These are phyloP conservation scores for Paramecium sonneborni DNA, from an alignment of 73 alveolate genomes.

Conservation along the genomic window DNA sequence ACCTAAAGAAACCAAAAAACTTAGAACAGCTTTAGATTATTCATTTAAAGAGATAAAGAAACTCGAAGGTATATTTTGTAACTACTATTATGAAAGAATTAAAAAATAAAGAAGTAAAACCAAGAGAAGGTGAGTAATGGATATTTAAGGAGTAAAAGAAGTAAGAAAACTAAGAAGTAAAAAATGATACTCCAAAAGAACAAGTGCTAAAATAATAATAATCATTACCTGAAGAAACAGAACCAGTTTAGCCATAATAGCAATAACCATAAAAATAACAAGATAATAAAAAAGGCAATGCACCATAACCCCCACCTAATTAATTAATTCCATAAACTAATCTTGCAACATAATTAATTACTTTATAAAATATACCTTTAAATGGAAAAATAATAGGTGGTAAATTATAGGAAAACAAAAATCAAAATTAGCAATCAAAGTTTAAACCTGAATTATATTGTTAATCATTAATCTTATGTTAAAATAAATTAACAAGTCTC, in stretches of 20 bases:
- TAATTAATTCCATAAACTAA: slow-evolving; percentile 12
- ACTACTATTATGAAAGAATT: not conserved
- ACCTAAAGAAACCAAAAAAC: slow-evolving; percentile 15
- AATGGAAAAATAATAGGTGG: slow-evolving; percentile 56
- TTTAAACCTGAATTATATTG: slow-evolving; percentile 27
- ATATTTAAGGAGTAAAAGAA: slow-evolving; percentile 26
- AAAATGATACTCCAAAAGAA: slow-evolving; percentile 6
- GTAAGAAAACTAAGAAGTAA: not conserved
- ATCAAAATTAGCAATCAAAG: not conserved
- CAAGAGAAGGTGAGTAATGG: slow-evolving; percentile 55
- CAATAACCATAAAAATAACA: not conserved
- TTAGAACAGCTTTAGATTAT: slow-evolving; percentile 43
- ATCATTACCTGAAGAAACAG: slow-evolving; percentile 18
- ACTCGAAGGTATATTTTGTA: slow-evolving; percentile 37
- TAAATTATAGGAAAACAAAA: slow-evolving; percentile 27
- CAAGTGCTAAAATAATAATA: not conserved
- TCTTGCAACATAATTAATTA: not conserved
- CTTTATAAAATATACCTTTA: slow-evolving; percentile 37
- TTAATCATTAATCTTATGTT: not conserved
- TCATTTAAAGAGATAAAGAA: slow-evolving; percentile 32
- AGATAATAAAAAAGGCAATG: slow-evolving; percentile 6
- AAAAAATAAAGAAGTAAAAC: not conserved
- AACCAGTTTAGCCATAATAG: not conserved
- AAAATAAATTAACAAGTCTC: slow-evolving; percentile 26
- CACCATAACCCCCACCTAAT: slow-evolving; percentile 3